Conservation (phyloP, 1,284 basidiomycete genomes). For the Paramarasmius palmivorus region DNA sequence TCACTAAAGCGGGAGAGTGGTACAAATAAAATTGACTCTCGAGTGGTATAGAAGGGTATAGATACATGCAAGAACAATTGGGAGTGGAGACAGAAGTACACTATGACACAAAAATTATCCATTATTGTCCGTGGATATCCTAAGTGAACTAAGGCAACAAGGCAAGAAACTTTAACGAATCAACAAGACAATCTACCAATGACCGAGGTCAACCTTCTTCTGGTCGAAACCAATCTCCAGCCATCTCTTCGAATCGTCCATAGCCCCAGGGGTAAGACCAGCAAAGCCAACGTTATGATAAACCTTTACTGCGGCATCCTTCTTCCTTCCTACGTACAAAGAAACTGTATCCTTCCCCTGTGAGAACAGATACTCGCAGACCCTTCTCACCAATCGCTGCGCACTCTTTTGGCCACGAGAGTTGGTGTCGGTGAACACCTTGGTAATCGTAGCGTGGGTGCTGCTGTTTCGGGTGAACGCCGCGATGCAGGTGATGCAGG, state of each 20-base stretch:
- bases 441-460: slow-evolving; percentile 59
- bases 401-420: slow-evolving; percentile 57
- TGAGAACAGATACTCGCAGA: slow-evolving; percentile 42
- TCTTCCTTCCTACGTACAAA: slow-evolving; percentile 56
- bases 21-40: not conserved
- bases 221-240: slow-evolving; percentile 63
- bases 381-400: slow-evolving; percentile 53
- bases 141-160: too few species aligned
- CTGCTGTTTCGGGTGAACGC: slow-evolving; percentile 58
- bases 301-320: slow-evolving; percentile 51
- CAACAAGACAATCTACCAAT: slow-evolving; percentile 45
- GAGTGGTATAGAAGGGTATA: not conserved
- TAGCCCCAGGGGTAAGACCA: slow-evolving; percentile 34
- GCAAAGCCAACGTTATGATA: slow-evolving; percentile 63
- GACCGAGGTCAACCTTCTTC: slow-evolving; percentile 47
- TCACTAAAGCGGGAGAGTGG: not conserved
- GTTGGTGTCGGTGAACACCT: slow-evolving; percentile 57
- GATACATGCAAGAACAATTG: not conserved
- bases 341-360: slow-evolving; percentile 43
- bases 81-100: not conserved
- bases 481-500: slow-evolving; percentile 61
- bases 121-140: too few species aligned
- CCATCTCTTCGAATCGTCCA: slow-evolving; percentile 38
- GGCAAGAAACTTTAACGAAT: not conserved
- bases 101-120: not conserved